These are phyloP conservation scores for Rhodotorula sp. DNA, from an alignment of 1,284 basidiomycete species.

Conservation along the genomic window DNA sequence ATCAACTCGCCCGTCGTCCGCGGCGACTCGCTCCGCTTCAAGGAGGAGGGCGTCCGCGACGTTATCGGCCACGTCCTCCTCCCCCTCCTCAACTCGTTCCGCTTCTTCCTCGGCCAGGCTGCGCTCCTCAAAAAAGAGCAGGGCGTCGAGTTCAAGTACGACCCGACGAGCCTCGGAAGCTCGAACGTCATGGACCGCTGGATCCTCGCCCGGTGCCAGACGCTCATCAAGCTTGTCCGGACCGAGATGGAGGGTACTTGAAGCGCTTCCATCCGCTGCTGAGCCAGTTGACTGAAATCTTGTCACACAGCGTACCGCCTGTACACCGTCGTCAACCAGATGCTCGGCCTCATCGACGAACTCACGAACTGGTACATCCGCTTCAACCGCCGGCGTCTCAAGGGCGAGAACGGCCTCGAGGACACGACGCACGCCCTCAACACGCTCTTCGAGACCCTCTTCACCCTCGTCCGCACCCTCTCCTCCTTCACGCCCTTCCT, in stretches of 20 bases:
- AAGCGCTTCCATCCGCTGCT: not conserved
- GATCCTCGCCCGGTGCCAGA: constrained; percentile 96
- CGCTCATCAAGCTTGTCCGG: constrained; percentile 84
- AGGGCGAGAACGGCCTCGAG: constrained; percentile 88
- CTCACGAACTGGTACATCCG: constrained; percentile 99
- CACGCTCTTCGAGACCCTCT: constrained; percentile 91
- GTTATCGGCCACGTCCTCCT: constrained; percentile 91
- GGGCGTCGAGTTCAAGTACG: constrained; percentile 78
- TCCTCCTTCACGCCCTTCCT: constrained; percentile 98
- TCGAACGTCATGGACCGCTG: constrained; percentile 98
- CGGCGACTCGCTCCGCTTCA: constrained; percentile 95
- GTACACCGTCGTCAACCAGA: constrained; percentile 95
- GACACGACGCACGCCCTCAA: constrained; percentile 89
- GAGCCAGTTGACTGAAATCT: not conserved
- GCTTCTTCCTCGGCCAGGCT: constrained; percentile 98
- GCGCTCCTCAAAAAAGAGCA: constrained; percentile 80
- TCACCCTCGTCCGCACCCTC: constrained; percentile 93
- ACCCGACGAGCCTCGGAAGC: constrained; percentile 78
- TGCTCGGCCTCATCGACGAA: constrained; percentile 90
- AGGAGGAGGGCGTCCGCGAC: constrained; percentile 96
- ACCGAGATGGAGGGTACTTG: constrained; percentile 75
- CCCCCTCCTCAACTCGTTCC: constrained; percentile 99
- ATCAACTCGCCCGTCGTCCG: constrained; percentile 99
- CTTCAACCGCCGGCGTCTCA: constrained; percentile 92
- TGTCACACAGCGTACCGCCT: constrained; percentile 69